phyloP scores from a whole-genome alignment of 257 asterid genomes.

The Fraxinus quadrangulata region DNA sequence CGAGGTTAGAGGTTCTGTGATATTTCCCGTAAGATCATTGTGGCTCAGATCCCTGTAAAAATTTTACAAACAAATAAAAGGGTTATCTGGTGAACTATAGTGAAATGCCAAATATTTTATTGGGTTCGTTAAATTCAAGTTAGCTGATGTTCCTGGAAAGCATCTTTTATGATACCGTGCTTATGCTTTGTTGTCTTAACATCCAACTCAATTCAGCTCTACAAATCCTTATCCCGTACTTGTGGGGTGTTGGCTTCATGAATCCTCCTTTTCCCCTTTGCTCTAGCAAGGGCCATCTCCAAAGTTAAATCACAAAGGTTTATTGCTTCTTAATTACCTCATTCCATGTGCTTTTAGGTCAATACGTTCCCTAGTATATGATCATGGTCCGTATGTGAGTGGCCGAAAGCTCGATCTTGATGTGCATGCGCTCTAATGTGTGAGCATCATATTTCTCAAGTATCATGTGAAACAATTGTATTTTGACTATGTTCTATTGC shows the following conservation, averaged over 20 bases:
- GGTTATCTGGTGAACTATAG: slow-evolving; percentile 1
- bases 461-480: not conserved
- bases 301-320: not conserved
- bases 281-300: not conserved
- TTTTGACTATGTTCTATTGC: not conserved
- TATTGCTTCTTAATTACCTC: not conserved
- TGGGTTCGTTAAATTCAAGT: not conserved
- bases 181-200: not conserved
- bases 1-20: slow-evolving; percentile 37
- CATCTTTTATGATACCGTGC: not conserved
- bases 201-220: not conserved
- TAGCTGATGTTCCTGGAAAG: not conserved
- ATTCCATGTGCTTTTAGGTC: not conserved
- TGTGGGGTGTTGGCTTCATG: not conserved
- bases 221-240: not conserved
- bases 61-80: slow-evolving; percentile 4
- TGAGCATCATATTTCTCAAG: slow-evolving; percentile 1
- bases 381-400: not conserved
- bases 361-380: not conserved
- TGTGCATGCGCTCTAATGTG: not conserved
- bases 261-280: not conserved
- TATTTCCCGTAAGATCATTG: slow-evolving; percentile 58
- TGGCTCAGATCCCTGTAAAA: slow-evolving; percentile 61
- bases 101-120: slow-evolving; percentile 9
- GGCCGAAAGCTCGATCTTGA: not conserved